Evolutionary conservation across 2,329 filamentous ascomycete species (phyloP).

Genomic region (Colletotrichum coccodes): DNA sequence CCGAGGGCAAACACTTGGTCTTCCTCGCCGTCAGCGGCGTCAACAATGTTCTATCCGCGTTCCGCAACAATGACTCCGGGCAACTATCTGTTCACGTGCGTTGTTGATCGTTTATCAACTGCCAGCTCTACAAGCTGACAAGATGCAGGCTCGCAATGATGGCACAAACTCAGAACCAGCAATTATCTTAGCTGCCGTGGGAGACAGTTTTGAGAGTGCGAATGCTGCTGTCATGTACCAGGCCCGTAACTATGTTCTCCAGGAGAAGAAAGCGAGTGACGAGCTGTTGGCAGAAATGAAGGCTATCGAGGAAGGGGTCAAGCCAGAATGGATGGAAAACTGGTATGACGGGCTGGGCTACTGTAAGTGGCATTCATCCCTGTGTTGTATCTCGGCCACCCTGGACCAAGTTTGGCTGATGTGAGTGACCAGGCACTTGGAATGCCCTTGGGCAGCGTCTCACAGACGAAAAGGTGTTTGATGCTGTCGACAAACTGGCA

Average conservation of each 20-base stretch:
- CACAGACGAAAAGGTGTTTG: slow-evolving; percentile 81
- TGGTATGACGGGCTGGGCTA: slow-evolving; percentile 96
- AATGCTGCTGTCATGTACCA: slow-evolving; percentile 88
- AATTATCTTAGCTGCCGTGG: slow-evolving; percentile 76
- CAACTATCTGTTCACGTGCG: slow-evolving; percentile 74
- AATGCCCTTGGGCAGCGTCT: slow-evolving; percentile 88
- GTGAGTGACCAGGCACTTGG: slow-evolving; percentile 75
- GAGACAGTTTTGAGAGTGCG: slow-evolving; percentile 78
- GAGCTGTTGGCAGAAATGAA: slow-evolving; percentile 58
- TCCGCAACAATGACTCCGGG: slow-evolving; percentile 73
- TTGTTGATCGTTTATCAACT: not conserved
- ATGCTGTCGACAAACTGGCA: slow-evolving; percentile 78
- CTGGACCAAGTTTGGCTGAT: slow-evolving; percentile 12
- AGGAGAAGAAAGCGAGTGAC: slow-evolving; percentile 52
- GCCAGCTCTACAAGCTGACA: slow-evolving; percentile 25
- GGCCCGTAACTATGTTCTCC: slow-evolving; percentile 73
- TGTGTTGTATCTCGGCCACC: not conserved
- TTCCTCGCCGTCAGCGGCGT: slow-evolving; percentile 82
- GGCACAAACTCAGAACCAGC: slow-evolving; percentile 62
- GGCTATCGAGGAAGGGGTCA: slow-evolving; percentile 58
- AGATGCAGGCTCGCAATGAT: slow-evolving; percentile 72
- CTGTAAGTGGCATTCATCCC: slow-evolving; percentile 61
- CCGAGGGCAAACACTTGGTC: slow-evolving; percentile 78
- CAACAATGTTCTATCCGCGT: slow-evolving; percentile 74
- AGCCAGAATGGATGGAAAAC: slow-evolving; percentile 78